Percentiles rank a stretch among this genome's conserved stretches.
Conservation (phyloP, 257 asterid species). For the Solanum lycopersicoides region DNA sequence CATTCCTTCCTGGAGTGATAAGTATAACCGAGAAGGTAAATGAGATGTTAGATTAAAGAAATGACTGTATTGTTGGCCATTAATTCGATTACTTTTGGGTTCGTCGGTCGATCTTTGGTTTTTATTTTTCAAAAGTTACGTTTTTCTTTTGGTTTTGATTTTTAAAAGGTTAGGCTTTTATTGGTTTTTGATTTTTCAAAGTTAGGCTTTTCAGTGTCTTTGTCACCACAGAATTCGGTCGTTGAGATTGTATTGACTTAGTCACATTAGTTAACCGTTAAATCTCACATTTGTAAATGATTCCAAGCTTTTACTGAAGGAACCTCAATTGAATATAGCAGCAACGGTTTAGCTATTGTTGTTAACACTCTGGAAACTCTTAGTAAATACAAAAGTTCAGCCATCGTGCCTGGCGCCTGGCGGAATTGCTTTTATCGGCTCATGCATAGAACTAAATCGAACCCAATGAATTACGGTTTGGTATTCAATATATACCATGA, state of each 20-base stretch:
- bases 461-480: not conserved
- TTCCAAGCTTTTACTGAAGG: slow-evolving; percentile 18
- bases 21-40: not conserved
- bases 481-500: not conserved
- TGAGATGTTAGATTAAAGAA: not conserved
- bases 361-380: not conserved
- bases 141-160: not conserved
- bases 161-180: not conserved
- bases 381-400: not conserved
- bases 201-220: not conserved
- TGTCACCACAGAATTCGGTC: not conserved
- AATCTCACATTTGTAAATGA: not conserved
- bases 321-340: slow-evolving; percentile 41
- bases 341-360: slow-evolving; percentile 66
- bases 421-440: not conserved
- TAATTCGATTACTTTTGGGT: not conserved
- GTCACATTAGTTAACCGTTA: not conserved
- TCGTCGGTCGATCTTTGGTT: not conserved
- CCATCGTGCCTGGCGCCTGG: not conserved
- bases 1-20: not conserved
- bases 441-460: not conserved
- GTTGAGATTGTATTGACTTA: slow-evolving; percentile 1
- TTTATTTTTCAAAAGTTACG: not conserved
- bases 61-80: not conserved
- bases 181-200: not conserved